Conservation (phyloP, 1,284 basidiomycete genomes). For the Sporisorium scitamineum region DNA sequence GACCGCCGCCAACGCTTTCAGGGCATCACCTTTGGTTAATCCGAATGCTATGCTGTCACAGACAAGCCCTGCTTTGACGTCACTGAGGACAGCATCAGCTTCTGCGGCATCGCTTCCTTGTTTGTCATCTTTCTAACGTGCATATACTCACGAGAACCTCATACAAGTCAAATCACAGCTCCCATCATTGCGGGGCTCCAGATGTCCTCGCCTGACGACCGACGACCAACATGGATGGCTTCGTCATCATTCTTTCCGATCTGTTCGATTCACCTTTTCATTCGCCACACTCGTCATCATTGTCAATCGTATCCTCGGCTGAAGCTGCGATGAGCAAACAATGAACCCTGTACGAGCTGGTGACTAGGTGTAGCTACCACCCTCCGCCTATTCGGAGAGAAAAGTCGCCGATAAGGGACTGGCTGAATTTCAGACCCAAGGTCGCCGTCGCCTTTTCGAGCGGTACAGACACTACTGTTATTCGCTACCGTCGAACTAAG, state of each 20-base stretch:
- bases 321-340: neutral
- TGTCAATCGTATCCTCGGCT: neutral
- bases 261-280: neutral
- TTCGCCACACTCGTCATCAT: neutral
- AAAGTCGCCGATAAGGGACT: conserved; percentile 3
- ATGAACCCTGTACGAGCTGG: neutral
- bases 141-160: neutral
- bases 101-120: neutral
- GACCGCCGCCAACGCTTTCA: too few relatives aligned
- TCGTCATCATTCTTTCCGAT: neutral
- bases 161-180: neutral
- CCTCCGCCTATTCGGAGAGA: neutral
- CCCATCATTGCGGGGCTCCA: neutral
- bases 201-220: neutral
- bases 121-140: neutral
- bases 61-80: neutral
- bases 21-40: too few relatives aligned
- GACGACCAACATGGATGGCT: too few relatives aligned
- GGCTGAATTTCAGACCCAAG: neutral
- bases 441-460: too few relatives aligned
- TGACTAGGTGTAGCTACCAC: neutral
- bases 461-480: neutral
- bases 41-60: neutral
- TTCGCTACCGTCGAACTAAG: conserved; percentile 1
- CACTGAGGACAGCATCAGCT: neutral